phyloP scores from a whole-genome alignment of 164 flowering plant genomes.

The Echeveria elegans region DNA sequence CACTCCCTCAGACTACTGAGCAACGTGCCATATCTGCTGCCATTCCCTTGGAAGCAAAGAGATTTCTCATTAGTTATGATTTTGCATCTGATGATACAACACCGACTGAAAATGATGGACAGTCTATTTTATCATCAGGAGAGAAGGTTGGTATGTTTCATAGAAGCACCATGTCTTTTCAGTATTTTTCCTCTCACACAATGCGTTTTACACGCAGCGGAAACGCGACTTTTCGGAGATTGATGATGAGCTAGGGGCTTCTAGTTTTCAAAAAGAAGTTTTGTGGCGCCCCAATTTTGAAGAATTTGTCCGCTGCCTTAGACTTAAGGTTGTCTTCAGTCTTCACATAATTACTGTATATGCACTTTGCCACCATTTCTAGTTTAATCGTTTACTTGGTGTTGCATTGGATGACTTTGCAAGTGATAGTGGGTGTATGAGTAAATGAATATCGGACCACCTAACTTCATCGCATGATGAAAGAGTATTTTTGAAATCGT shows the following conservation, averaged over 20 bases:
- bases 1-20: conserved; percentile 35
- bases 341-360: background rate
- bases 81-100: conserved; percentile 19
- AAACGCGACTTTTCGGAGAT: conserved; percentile 37
- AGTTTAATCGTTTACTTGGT: background rate
- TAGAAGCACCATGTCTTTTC: conserved; percentile 5
- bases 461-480: background rate
- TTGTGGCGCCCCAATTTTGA: conserved; percentile 91
- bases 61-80: conserved; percentile 42
- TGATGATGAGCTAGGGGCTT: conserved; percentile 24
- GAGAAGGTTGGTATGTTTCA: conserved; percentile 48
- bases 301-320: conserved; percentile 57
- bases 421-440: background rate
- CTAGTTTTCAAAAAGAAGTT: conserved; percentile 33
- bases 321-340: conserved; percentile 73
- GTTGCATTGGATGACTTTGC: background rate
- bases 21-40: conserved; percentile 61
- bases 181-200: conserved; percentile 10
- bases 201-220: conserved; percentile 31
- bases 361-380: background rate
- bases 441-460: background rate
- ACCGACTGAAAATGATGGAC: conserved; percentile 14
- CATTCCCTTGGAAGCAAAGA: conserved; percentile 46
- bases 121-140: conserved; percentile 20
- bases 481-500: background rate